Evolutionary conservation across 2,329 filamentous ascomycete species (phyloP), one percentile per base, ranked within the genome.

Genomic region (Pseudocercospora pini-densiflorae): DNA sequence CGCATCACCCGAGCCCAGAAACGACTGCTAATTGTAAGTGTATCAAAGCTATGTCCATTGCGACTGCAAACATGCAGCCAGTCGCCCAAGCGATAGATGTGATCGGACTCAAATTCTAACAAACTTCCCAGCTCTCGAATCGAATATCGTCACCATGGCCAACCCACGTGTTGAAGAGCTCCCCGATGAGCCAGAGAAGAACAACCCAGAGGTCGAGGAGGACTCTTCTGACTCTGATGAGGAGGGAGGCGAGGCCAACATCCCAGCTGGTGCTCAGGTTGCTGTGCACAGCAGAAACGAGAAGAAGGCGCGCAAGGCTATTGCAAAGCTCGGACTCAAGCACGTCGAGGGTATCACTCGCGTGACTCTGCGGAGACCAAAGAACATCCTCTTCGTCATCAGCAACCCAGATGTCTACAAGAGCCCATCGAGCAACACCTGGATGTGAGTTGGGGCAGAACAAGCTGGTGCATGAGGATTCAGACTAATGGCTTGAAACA

Each of bases 231-330:
- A 89, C 66, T 82, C 86, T 73, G 89, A 87, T 84, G 90, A 92
- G 74, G 91, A 91, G 77, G 90, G 88, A 76, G 93, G 95, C 81
- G 88, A 89, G 79, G 82, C 86, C 76, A 86, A 82, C 81, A 89
- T 90, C 76, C 93, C 94, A 80, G 90, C 92, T 74, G 95, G 94
- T 79, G 92, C 93, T 78, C 89, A 91, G 72, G 91, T 94, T 79
- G 89, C 95, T 77, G 90, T 99, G 79, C 94, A 98, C 89, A 97
- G 93, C 80, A 93, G 95, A 83, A 98, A 98, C 86, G 95, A 99
- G 91, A 99, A 99, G 92, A 99, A 99, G 90, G 96, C 95, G 77
- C 91, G 95, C 85, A 99, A 99, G 89, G 93, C 94, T 79, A 97
- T 99, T 81, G 92, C 93, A 83, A 99, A 99, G 90, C 90, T 98